These are phyloP conservation scores for Calonectria pseudoturangicola DNA, from an alignment of 2,329 filamentous ascomycete species.

Conservation along the genomic window DNA sequence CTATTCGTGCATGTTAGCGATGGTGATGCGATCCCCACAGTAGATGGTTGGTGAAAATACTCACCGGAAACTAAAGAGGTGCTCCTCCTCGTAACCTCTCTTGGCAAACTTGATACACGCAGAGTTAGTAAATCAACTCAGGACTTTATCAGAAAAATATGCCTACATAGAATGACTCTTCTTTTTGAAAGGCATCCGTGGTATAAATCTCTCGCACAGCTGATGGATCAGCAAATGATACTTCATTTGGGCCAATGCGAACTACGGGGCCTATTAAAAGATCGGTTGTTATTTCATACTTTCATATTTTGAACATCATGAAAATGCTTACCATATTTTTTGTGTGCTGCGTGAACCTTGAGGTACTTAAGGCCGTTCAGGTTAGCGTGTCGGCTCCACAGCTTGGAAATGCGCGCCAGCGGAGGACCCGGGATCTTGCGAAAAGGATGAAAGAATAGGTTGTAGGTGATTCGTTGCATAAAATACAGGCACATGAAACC, in stretches of 20 bases:
- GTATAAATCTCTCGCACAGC: conserved; percentile 5
- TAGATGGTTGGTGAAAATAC: not conserved
- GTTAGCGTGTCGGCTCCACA: conserved; percentile 6
- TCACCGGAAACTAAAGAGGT: not conserved
- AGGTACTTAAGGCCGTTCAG: not conserved
- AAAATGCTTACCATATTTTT: not conserved
- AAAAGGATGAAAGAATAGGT: conserved; percentile 3
- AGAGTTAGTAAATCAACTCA: not conserved
- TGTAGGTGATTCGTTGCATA: not conserved
- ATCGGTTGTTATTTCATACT: too few relatives aligned
- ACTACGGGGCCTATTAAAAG: not conserved
- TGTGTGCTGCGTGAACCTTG: not conserved
- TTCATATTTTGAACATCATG: too few relatives aligned
- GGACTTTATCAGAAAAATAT: not conserved
- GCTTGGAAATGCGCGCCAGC: conserved; percentile 1
- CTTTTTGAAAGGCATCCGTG: not conserved
- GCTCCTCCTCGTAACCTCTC: conserved; percentile 9
- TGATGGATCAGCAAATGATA: not conserved
- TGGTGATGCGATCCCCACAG: not conserved
- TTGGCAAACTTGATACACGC: not conserved
- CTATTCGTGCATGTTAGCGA: not conserved
- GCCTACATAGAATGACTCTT: not conserved
- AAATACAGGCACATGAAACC: not conserved
- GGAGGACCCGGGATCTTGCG: not conserved
- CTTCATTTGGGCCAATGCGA: conserved; percentile 1